phyloP scores from a whole-genome alignment of 345 rosid genomes.

The Arabidopsis thaliana region TAIR10.1 NC_003076.8:25224501-25225000 shows the following conservation, averaged over 20 bases:
- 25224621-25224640: constrained; percentile 30
- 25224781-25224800: constrained; percentile 59
- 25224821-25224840: constrained; percentile 70
- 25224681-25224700: constrained; percentile 49
- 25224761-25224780: constrained; percentile 64
- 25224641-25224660: constrained; percentile 37
- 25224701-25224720: constrained; percentile 58
- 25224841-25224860: constrained; percentile 54
- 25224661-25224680: constrained; percentile 43
- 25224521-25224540: constrained; percentile 46
- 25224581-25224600: constrained; percentile 45
- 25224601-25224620: constrained; percentile 29
- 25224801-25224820: constrained; percentile 77
- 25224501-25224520: constrained; percentile 37
- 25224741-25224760: constrained; percentile 61
- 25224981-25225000: constrained; percentile 29
- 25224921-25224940: constrained; percentile 10
- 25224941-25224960: constrained; percentile 23
- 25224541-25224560: constrained; percentile 41
- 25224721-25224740: constrained; percentile 60
- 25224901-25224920: constrained; percentile 22
- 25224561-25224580: constrained; percentile 56
- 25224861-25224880: constrained; percentile 70
- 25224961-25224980: constrained; percentile 18
- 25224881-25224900: constrained; percentile 59